Evolutionary conservation across 192 early-diverging fungal genomes (phyloP), one percentile per base, ranked within the genome.

Genomic region (Thoreauomyces humboldtii): DNA sequence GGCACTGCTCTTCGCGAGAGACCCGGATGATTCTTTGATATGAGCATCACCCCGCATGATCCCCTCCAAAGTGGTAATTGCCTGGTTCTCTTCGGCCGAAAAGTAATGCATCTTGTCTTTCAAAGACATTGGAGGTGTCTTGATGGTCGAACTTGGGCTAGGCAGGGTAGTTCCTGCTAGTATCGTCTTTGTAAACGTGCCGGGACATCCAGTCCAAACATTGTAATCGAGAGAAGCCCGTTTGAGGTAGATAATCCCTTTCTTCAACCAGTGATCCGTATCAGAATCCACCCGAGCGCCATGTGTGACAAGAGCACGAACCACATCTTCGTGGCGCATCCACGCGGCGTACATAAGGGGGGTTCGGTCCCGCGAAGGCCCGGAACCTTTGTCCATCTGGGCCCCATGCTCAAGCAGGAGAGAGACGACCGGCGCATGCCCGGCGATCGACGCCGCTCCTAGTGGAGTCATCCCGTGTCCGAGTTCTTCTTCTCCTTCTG

Each of bases 271-370:
- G 24, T 62, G 31, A 24, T 78, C 75, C 24, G 61, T 34, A 24
- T 44, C 63, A 14, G 44, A 19, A 57, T 74, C 75, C 0, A 61
- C 72, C 2, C 28, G 31, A 25, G 76, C 72, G 0, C 77, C 69
- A 5, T 50, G 61, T 15, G 24, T 17, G 7, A 75, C 25, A 9
- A 82, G 54, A 14, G 70, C 2, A 24, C 63, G 59, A 0, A 80
- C 77, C 1, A 65, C n/a, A 14, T 65, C 63, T 28, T 73, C 51
- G 19, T 52, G 48, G 11, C 69, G 28, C 60, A 70, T 67, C 77
- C 77, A 82, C 15, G 71, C 71, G 4, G 81, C 81, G 38, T 75
- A 53, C 81, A 82, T 82, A 1, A 82, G 5, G 0, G 77, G 67
- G 0, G 75, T 71, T 19, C 63, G 59, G 27, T 62, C 66, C 19